Base-by-base conservation (phyloP, 179 eudicot species). In the Beta lomatogona region DNA sequence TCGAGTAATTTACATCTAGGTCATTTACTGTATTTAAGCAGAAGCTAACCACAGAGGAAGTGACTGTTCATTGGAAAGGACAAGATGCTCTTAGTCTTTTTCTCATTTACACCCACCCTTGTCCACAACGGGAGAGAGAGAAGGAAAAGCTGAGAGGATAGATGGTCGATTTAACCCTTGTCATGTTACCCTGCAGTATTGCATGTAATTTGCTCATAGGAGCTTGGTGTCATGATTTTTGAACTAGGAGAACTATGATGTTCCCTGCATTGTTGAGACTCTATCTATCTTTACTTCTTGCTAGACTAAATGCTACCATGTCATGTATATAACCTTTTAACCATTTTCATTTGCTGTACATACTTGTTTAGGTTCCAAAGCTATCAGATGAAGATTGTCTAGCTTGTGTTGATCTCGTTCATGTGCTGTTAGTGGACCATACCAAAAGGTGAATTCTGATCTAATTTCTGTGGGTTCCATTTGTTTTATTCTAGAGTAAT, bases 381-480 rank as follows among this genome's bases (percentile, higher is more conserved):
- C 85, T 94, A 70, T 82, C 93, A 25, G 80, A 79, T 79, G 99
- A 97, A 81, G 99, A 97, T 88, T 90, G 91, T 81, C 79, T 90
- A 80, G 89, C 92, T 73, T 94, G 98, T 82, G 86, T 89, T 88
- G 97, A 97, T 80, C 97, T 94, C 79, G 87, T 97, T 81, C 90
- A 91, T 87, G 95, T 89, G 86, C 86, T 97, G 80, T 75, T 97
- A 80, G 95, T 94, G 79, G 95, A 92, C 74, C 97, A 94, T 84
- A 79, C 94, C 53, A 94, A 89, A 84, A 92, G 98, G 99, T 97
- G 64, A 55, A 45, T 50, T 53, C 59, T 66, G 77, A 46, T 60
- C 75, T 44, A 60, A 45, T 46, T 59, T 79, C 16, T 81, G 46
- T 76, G 69, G 71, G 9, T 45, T 31, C 16, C 31, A 12, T 66